These are phyloP conservation scores for Plantago rigida DNA, from an alignment of 305 asterid species.

Conservation along the genomic window DNA sequence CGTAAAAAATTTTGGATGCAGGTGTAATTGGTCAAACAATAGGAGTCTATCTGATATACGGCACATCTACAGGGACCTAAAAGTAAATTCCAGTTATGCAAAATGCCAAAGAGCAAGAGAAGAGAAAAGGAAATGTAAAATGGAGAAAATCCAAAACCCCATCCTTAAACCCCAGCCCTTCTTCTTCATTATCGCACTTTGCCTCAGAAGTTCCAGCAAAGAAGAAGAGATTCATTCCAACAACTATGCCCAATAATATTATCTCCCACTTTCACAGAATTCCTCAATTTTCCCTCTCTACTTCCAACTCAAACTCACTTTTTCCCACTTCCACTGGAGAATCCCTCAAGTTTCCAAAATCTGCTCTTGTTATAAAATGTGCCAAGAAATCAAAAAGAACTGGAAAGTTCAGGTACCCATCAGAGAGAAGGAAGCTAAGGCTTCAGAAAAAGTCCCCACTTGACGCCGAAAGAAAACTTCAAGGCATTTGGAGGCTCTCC, in stretches of 20 bases:
- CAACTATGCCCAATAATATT: slow-evolving; percentile 30
- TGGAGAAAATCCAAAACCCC: slow-evolving; percentile 4
- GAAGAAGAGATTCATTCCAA: neutral
- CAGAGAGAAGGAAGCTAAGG: slow-evolving; percentile 78
- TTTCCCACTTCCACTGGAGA: slow-evolving; percentile 22
- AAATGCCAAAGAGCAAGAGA: too few species aligned
- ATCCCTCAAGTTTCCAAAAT: slow-evolving; percentile 23
- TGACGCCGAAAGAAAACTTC: slow-evolving; percentile 33
- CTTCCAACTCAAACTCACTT: slow-evolving; percentile 25
- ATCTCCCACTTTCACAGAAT: slow-evolving; percentile 29
- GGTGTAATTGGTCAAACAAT: too few species aligned
- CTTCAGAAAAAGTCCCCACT: slow-evolving; percentile 31
- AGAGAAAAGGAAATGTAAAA: neutral
- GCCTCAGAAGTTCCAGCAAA: slow-evolving; percentile 1
- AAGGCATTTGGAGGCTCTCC: slow-evolving; percentile 82
- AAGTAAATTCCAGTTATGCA: too few species aligned
- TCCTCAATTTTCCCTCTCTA: slow-evolving; percentile 31
- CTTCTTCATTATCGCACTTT: slow-evolving; percentile 19
- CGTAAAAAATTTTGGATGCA: too few species aligned
- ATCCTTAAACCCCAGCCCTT: slow-evolving; percentile 20
- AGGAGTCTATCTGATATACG: too few species aligned
- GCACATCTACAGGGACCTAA: too few species aligned
- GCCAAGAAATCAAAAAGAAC: slow-evolving; percentile 63
- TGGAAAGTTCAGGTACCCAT: slow-evolving; percentile 85
- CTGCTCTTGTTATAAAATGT: slow-evolving; percentile 30